Evolutionary conservation across 176 grass and related monocot genomes (phyloP), one percentile per base, ranked within the genome.

Genomic region (Carex scoparia): DNA sequence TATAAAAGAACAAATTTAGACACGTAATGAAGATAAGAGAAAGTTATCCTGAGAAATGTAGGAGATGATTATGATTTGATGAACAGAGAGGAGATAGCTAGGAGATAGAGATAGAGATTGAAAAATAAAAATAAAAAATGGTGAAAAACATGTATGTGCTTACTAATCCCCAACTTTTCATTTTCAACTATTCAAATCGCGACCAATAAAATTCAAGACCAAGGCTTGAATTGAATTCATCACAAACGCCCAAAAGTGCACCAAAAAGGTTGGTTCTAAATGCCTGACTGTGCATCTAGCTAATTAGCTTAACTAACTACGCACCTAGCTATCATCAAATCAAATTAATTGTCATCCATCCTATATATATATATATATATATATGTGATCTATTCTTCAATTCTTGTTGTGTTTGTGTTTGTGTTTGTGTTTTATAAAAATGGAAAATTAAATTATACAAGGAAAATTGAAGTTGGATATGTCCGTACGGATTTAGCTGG

Each of bases 161-260:
- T 77, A 49, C 5, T 55, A 56, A 55, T 78, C 73, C 27, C 8
- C 73, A 56, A 78, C 27, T 55, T 56, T 33, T 77, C 73, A 77
- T 55, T 77, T 77, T 77, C 73, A 75, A 32, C 49, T 77, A 32
- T 14, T 57, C 5, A 11, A 51, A 72, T 27, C 23, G 5, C 27
- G 16, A 16, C 51, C 51, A 15, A 57, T 35, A 15, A 63, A 61
- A 40, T 40, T 40, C 38, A 23, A 23, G 23, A 23, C 23, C 23
- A 23, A 23, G 23, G 23, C 23, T 23, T 23, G 23, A 23, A 16
- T 12, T 32, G 56, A 78, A 32, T 12, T 32, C 68, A 78, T 56
- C 74, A 78, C 49, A 78, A 78, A 78, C 74, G 4, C 51, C 74
- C 51, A 78, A 78, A 78, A 78, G 74, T 78, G 74, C 74, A 54